Base-by-base conservation (phyloP, 192 early-diverging fungal species). In the Dimargaris cristalligena region DNA sequence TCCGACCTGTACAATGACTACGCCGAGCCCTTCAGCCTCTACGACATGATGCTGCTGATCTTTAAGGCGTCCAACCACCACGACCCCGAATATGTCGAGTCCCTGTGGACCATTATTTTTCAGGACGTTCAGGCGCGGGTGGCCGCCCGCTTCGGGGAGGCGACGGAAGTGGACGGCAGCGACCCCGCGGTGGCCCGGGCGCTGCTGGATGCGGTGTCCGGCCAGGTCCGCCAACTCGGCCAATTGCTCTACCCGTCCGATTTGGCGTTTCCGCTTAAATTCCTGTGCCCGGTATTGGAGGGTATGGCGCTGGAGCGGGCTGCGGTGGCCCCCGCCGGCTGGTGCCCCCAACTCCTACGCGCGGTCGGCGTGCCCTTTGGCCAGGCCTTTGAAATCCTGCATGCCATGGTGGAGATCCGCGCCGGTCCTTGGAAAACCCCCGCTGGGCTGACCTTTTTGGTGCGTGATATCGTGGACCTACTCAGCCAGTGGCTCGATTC, bases 51-150 rank as follows among this genome's bases (percentile, higher is more conserved):
- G 52, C 62, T 82, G 45, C 60, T 74, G 16, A 80, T 82, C 9
- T 70, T 80, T 66, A 76, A 80, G 59, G 70, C 65, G 9, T 74
- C 80, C 9, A 76, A 75, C 60, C 71, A 77, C 49, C 70, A 75
- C 34, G 76, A 80, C 31, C 29, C 62, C 4, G 23, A 47, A 25
- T 48, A 67, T 61, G 71, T 73, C 13, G 33, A 60, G 30, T 60
- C 60, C 4, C 44, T 73, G 0, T 76, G 74, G 74, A 45, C 25
- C 1, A 44, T 58, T 10, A 62, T 71, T 26, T 33, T 67, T 54
- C 65, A 67, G 25, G 63, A 65, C 6, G 63, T 60, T 9, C 58
- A 69, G 16, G 67, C 70, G 47, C 67, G 67, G 18, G 16, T 47
- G 31, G 16, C 61, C 52, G 38, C 50, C 60, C n/a, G 65, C 67